Percentiles rank a stretch among this genome's conserved stretches.
phyloP scores from a whole-genome alignment of 2,329 filamentous ascomycete species.

The Cladosporium cucumerinum region DNA sequence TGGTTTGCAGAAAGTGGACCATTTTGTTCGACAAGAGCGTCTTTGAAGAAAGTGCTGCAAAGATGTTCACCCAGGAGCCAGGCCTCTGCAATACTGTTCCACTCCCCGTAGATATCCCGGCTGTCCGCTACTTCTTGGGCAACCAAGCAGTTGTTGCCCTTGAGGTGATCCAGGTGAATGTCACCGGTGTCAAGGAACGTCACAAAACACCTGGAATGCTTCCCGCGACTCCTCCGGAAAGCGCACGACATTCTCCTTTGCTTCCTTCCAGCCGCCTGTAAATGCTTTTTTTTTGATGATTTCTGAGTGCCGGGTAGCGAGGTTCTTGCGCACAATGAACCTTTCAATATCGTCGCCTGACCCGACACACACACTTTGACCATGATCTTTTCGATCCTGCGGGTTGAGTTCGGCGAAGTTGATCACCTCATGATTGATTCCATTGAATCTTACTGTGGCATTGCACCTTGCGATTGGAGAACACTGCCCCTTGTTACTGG shows the following conservation, averaged over 20 bases:
- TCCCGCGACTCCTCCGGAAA: not conserved
- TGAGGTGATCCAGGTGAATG: not conserved
- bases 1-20: not conserved
- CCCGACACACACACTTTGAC: not conserved
- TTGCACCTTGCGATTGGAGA: not conserved
- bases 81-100: not conserved
- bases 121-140: not conserved
- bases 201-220: not conserved
- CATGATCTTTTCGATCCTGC: not conserved
- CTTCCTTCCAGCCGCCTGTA: not conserved
- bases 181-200: not conserved
- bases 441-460: not conserved
- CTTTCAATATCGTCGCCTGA: too few species aligned
- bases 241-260: not conserved
- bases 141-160: not conserved
- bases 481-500: not conserved
- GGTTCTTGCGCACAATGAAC: not conserved
- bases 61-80: not conserved
- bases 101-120: not conserved
- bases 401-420: too few species aligned
- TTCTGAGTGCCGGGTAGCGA: not conserved
- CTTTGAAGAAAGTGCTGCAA: not conserved
- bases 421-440: too few species aligned
- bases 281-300: not conserved
- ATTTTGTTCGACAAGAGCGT: not conserved